These are phyloP conservation scores for Chytriomyces sp. DNA, from an alignment of 192 early-diverging fungal genomes.

Conservation along the genomic window DNA sequence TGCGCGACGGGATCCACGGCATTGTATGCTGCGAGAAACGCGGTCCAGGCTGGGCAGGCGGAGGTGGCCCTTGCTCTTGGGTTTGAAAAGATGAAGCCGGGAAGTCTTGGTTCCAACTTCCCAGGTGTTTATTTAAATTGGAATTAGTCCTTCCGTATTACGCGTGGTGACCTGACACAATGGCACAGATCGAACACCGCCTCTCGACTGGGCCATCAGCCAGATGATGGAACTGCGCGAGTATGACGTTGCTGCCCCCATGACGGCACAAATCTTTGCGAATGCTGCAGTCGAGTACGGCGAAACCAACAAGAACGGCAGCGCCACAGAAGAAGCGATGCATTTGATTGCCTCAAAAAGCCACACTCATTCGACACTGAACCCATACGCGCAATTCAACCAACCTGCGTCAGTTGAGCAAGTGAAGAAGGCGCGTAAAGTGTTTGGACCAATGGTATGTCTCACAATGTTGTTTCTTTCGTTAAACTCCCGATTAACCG, in stretches of 20 bases:
- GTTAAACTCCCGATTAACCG: no score
- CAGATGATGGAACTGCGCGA: conserved; percentile 65
- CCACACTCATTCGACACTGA: conserved; percentile 69
- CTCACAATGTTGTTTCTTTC: neutral
- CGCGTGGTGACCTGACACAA: neutral
- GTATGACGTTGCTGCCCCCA: conserved; percentile 57
- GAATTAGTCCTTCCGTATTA: neutral
- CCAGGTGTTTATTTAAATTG: neutral
- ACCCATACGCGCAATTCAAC: conserved; percentile 77
- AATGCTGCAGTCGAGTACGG: conserved; percentile 76
- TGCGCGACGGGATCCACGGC: conserved; percentile 78
- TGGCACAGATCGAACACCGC: conserved; percentile 64
- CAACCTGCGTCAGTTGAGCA: conserved; percentile 50
- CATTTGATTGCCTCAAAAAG: conserved; percentile 77
- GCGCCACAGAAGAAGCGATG: conserved; percentile 45
- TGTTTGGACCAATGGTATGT: conserved; percentile 71
- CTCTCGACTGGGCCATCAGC: conserved; percentile 62
- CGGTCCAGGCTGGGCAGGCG: conserved; percentile 62
- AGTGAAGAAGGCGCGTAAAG: conserved; percentile 61
- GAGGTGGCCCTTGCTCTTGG: conserved; percentile 78
- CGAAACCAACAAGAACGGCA: conserved; percentile 60
- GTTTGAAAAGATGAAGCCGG: conserved; percentile 70
- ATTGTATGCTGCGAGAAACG: conserved; percentile 65
- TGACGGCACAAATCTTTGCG: conserved; percentile 74
- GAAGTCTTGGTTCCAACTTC: neutral